A percentile compares a stretch with the other conserved stretches of the same genome.
These are phyloP conservation scores for Diplosphaera chodatii DNA, from an alignment of 139 green algal species.

Conservation along the genomic window DNA sequence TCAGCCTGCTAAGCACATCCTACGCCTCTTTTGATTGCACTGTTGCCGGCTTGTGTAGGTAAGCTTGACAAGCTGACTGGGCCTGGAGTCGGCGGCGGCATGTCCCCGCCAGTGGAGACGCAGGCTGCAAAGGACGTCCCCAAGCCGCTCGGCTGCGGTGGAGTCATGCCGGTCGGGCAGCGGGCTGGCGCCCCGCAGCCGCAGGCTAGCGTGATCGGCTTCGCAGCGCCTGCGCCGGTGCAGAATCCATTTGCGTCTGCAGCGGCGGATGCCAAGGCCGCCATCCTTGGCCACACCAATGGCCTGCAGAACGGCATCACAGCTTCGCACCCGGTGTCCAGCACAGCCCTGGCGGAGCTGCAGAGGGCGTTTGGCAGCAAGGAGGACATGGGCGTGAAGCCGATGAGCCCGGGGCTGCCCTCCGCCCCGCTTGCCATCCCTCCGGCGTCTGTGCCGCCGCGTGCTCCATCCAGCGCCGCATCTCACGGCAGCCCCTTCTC, in stretches of 20 bases:
- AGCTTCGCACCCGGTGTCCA: not conserved
- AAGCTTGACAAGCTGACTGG: no score
- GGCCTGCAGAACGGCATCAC: not conserved
- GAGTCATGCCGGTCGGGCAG: no score
- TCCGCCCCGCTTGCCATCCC: not conserved
- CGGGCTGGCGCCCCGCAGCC: no score
- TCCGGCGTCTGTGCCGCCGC: not conserved
- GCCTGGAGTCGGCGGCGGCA: no score
- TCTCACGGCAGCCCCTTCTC: not conserved
- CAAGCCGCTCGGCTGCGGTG: no score
- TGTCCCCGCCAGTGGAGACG: no score
- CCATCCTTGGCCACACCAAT: not conserved
- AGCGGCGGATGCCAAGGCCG: not conserved
- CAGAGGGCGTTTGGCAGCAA: not conserved
- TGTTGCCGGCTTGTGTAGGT: no score
- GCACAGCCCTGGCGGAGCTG: not conserved
- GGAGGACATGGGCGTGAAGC: no score
- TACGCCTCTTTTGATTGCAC: no score
- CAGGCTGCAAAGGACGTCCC: no score
- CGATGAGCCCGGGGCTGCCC: not conserved
- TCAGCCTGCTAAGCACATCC: no score
- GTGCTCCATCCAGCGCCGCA: not conserved
- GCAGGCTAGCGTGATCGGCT: not conserved
- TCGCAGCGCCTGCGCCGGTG: not conserved
- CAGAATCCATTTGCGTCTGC: not conserved